These are phyloP conservation scores for Saccharomycopsis crataegensis DNA, from an alignment of 1,139 yeast species.

Conservation along the genomic window DNA sequence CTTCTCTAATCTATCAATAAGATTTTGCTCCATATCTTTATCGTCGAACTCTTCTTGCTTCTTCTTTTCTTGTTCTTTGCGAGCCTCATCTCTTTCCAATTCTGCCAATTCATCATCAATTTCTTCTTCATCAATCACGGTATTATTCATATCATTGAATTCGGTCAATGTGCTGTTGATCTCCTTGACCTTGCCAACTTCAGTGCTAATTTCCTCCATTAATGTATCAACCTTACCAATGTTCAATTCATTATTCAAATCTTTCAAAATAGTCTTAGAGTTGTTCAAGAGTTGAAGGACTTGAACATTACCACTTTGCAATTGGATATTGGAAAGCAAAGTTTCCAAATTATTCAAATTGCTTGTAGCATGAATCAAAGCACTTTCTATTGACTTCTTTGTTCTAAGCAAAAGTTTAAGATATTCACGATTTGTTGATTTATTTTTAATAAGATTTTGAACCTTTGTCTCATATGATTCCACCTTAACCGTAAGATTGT, in stretches of 20 bases:
- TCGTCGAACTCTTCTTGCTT: neutral
- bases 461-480: conserved; percentile 4
- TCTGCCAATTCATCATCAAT: conserved; percentile 14
- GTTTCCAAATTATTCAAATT: conserved; percentile 15
- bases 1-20: conserved; percentile 2
- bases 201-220: conserved; percentile 11
- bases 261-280: conserved; percentile 13
- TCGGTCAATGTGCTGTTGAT: conserved; percentile 16
- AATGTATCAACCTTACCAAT: conserved; percentile 15
- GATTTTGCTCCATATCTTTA: neutral
- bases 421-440: conserved; percentile 10
- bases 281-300: conserved; percentile 8
- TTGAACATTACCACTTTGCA: conserved; percentile 14
- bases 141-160: conserved; percentile 10
- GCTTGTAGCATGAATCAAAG: conserved; percentile 6
- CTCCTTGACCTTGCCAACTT: conserved; percentile 10
- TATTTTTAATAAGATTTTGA: neutral
- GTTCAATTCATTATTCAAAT: conserved; percentile 15
- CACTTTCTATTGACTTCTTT: conserved; percentile 13
- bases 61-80: neutral
- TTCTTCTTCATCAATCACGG: conserved; percentile 14
- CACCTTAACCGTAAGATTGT: neutral
- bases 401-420: conserved; percentile 12
- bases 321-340: conserved; percentile 4
- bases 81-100: conserved; percentile 1